phyloP scores from a whole-genome alignment of 345 rosid genomes.

The Euclidium syriacum region DNA sequence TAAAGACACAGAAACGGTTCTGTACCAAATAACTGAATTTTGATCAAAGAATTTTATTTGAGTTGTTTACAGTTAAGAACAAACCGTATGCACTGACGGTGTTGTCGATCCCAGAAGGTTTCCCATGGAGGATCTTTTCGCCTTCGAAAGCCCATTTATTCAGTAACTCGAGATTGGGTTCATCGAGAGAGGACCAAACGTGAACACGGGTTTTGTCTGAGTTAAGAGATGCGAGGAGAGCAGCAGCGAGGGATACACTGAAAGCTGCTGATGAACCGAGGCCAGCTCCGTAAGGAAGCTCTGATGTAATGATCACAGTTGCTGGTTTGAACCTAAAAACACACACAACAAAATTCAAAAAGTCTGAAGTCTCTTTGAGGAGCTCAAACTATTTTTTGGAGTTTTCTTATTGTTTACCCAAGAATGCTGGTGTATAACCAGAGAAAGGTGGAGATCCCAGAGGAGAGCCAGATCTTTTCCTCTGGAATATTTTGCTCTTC shows the following conservation, averaged over 20 bases:
- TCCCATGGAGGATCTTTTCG: constrained; percentile 91
- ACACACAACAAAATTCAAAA: neutral
- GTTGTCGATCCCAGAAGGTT: constrained; percentile 95
- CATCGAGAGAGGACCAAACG: constrained; percentile 54
- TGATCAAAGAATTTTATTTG: neutral
- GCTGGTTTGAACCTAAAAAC: constrained; percentile 74
- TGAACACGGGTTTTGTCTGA: constrained; percentile 32
- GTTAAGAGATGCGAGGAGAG: constrained; percentile 51
- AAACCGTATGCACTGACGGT: constrained; percentile 94
- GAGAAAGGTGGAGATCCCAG: constrained; percentile 77
- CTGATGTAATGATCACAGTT: constrained; percentile 57
- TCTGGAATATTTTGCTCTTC: constrained; percentile 70
- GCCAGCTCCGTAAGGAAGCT: constrained; percentile 87
- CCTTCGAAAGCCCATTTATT: constrained; percentile 98
- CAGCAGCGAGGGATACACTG: constrained; percentile 75
- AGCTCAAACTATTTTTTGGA: neutral
- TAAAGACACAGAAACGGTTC: neutral
- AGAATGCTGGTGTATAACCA: constrained; percentile 80
- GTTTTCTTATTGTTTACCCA: constrained; percentile 62
- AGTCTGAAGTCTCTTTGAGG: neutral
- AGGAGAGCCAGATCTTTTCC: constrained; percentile 54
- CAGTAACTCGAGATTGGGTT: constrained; percentile 54
- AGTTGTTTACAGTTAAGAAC: constrained; percentile 35
- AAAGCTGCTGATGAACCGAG: constrained; percentile 94
- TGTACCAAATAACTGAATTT: neutral